Conservation (phyloP, 202 grass and related monocot species). For the Cymbopogon flexuosus region DNA sequence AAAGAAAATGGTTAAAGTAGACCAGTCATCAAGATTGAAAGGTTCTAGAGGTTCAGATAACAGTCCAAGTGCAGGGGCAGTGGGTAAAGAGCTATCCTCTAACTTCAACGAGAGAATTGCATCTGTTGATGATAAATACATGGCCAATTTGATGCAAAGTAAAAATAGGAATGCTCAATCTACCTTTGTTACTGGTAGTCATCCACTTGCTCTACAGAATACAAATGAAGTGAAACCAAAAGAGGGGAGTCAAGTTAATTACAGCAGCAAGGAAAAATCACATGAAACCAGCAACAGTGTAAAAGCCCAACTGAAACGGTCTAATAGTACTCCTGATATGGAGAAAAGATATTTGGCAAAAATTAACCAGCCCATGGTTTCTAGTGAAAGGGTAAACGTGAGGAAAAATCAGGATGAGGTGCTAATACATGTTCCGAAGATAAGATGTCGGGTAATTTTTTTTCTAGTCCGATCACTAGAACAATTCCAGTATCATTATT, state of each 20-base stretch:
- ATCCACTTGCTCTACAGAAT: conserved; percentile 51
- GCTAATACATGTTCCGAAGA: conserved; percentile 62
- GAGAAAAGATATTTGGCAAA: conserved; percentile 49
- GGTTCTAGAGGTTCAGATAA: conserved; percentile 24
- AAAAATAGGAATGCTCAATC: conserved; percentile 51
- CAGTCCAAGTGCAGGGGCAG: conserved; percentile 30
- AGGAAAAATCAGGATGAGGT: conserved; percentile 52
- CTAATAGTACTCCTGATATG: conserved; percentile 87
- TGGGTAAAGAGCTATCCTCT: conserved; percentile 63
- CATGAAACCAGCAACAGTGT: conserved; percentile 24
- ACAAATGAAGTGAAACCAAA: conserved; percentile 40
- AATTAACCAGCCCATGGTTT: conserved; percentile 44
- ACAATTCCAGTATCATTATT: conserved; percentile 37
- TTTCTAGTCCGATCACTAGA: conserved; percentile 34
- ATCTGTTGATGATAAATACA: conserved; percentile 90
- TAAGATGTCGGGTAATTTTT: conserved; percentile 88
- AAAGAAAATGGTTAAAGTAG: conserved; percentile 75
- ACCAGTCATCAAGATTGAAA: conserved; percentile 36
- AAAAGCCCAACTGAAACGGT: conserved; percentile 73
- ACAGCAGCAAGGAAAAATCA: conserved; percentile 39
- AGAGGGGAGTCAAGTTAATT: conserved; percentile 32
- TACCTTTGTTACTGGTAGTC: conserved; percentile 36
- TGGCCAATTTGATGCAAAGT: conserved; percentile 87
- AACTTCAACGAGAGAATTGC: conserved; percentile 74
- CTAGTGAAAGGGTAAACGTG: conserved; percentile 31